Evolutionary conservation across 2,329 filamentous ascomycete genomes (phyloP), one percentile per base, ranked within the genome.

Genomic region (Conoideocrella luteorostrata): DNA sequence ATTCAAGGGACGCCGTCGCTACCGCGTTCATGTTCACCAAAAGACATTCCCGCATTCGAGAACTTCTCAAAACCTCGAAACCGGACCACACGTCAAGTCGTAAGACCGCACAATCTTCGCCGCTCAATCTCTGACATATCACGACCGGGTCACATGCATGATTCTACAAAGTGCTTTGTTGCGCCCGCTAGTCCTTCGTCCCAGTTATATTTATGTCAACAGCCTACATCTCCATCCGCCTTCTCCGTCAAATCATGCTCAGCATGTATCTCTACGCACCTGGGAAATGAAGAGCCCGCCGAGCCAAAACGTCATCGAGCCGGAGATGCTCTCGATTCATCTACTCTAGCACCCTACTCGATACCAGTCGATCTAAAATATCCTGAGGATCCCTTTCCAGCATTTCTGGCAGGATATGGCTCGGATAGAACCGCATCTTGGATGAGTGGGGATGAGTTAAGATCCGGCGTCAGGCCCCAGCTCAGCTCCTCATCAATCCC

Each of bases 381-480:
- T 39, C 47, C 50, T 49, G 68, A 72, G 44, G 66, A 65, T 50
- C 58, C 57, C 33, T 64, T 61, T 6, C 66, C 68, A 56, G 61
- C 49, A 45, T 57, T 55, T 56, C 33, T 46, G 44, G 62, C 45
- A 37, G 56, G 55, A 21, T 43, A 44, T 35, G 43, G 37, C 13
- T 24, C 37, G 45, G 56, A 59, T 54, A 56, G 56, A 60, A 67
- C 48, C 22, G 63, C 69, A 24, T 72, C 71, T 29, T 77, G 75
- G 63, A 55, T 74, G 49, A 64, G 65, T 46, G 69, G 66, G 43
- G 74, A 77, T 45, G 74, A 77, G 56, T 62, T 71, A 24, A 69
- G 76, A 28, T 74, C 72, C 1, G 79, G 75, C 60, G 75, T 71
- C 53, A 72, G 75, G 44, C 78, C 77, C 12, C 75, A 79, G 48